Conservation (phyloP, 768 basidiomycete species). For the Brasilioporus rufonigricans region DNA sequence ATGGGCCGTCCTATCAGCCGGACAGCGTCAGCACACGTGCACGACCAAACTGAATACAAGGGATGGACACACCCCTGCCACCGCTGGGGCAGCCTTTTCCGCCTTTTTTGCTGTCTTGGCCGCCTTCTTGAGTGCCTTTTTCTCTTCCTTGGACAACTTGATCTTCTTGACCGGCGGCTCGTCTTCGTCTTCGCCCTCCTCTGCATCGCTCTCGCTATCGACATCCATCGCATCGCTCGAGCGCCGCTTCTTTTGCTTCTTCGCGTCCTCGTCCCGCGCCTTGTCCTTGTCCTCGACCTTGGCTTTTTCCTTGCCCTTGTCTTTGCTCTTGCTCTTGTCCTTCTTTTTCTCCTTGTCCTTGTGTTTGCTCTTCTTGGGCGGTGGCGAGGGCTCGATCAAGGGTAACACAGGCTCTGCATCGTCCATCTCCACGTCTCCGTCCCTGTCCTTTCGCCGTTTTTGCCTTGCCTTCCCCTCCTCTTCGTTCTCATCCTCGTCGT, state of each 20-base stretch:
- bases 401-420: constrained; percentile 50
- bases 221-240: constrained; percentile 67
- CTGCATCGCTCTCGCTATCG: constrained; percentile 46
- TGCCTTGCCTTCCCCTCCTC: constrained; percentile 22
- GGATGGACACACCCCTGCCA: constrained; percentile 39
- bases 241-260: constrained; percentile 55
- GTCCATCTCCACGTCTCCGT: constrained; percentile 44
- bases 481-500: constrained; percentile 52
- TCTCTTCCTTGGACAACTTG: constrained; percentile 82
- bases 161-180: constrained; percentile 63
- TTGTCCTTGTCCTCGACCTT: background rate
- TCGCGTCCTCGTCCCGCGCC: constrained; percentile 31
- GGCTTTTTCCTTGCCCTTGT: constrained; percentile 12
- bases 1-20: constrained; percentile 28
- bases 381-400: constrained; percentile 52
- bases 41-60: background rate
- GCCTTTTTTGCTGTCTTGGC: constrained; percentile 63
- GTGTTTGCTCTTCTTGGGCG: constrained; percentile 60
- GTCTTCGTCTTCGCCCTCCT: constrained; percentile 31
- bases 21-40: background rate
- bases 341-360: constrained; percentile 52
- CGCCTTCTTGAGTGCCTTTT: constrained; percentile 80
- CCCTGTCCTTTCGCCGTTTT: background rate
- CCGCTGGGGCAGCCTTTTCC: constrained; percentile 33
- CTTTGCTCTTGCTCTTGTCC: constrained; percentile 25